A percentile compares a stretch with the other conserved stretches of the same genome.
Evolutionary conservation across 2,329 filamentous ascomycete genomes (phyloP).

Genomic region (Neofusicoccum parvum): DNA sequence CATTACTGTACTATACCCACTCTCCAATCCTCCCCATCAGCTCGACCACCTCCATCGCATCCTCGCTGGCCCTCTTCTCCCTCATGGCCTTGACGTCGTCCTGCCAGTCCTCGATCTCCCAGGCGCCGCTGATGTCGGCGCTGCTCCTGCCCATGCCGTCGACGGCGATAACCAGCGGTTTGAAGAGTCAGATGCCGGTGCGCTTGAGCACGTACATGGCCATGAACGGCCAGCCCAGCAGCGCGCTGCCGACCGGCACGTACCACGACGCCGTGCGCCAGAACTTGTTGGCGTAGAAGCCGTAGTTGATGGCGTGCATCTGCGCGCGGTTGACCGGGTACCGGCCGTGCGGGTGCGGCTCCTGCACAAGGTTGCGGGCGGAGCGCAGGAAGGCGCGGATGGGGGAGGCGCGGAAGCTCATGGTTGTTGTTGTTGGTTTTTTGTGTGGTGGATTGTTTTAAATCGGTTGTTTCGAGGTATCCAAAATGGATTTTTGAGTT

Average conservation of each 20-base stretch:
- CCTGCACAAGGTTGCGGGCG: constrained; percentile 35
- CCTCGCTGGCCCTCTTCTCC: not conserved
- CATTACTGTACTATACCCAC: not conserved
- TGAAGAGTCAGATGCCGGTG: constrained; percentile 32
- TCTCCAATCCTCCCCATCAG: constrained; percentile 9
- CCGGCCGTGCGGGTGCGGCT: constrained; percentile 39
- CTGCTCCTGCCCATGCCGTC: constrained; percentile 16
- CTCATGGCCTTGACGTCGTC: not conserved
- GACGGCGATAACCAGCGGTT: constrained; percentile 16
- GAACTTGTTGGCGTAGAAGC: constrained; percentile 28
- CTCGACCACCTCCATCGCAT: constrained; percentile 4
- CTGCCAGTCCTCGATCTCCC: constrained; percentile 4
- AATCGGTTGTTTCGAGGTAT: not conserved
- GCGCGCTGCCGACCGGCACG: constrained; percentile 31
- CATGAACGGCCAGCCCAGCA: constrained; percentile 39
- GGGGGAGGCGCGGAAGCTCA: constrained; percentile 25
- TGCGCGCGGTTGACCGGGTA: constrained; percentile 31
- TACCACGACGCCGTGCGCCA: constrained; percentile 32
- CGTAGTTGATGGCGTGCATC: constrained; percentile 30
- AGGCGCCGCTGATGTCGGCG: not conserved
- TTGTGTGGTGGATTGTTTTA: not conserved
- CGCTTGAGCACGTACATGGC: constrained; percentile 32
- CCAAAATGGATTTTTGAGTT: not conserved
- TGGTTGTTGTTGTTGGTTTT: not conserved
- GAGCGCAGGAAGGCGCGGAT: constrained; percentile 32